Base-by-base conservation (phyloP, 129 eudicot species). In the Apium graveolens region DNA sequence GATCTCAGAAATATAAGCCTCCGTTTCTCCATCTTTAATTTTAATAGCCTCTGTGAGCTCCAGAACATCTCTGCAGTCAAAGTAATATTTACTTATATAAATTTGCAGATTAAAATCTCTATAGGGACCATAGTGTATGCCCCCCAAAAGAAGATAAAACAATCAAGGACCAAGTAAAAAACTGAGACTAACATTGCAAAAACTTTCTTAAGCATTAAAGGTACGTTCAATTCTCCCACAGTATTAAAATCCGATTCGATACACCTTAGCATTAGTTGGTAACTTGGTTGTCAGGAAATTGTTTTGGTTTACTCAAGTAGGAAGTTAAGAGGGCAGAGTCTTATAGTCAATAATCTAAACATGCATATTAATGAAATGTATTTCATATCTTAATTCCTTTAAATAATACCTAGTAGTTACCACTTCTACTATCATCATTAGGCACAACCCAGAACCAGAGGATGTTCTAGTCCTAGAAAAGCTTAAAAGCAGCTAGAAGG, bases 1-100 rank as follows among this genome's bases (percentile, higher is more conserved):
- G 65, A 95, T 91, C 84, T 95, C 98, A 79, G 96, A 91, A 74
- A 95, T 95, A 86, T 90, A 95, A 79, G 92, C 85, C 74, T 88
- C 98, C 38, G 96, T 88, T 79, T 95, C 98, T 51, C 88, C 97
- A 81, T 95, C 98, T 83, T 95, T 95, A 51, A 95, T 86, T 80
- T 89, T 91, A 41, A 91, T 90, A 38, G 97, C 97, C 85, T 95
- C 98, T 79, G 76, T 81, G 38, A 95, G 87, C 85, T 90, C 97
- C 76, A 86, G 83, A 80, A 95, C 96, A 78, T 88, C 90, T 88
- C 98, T 94, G 86, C 45, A 85, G 48, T 76, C 55, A 35, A 66
- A 83, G 7, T 27, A 26, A 39, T 32, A 63, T 48, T 73, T 45
- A 31, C 29, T 27, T 66, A 4, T 1, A 31, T 12, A 31, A 31